These are phyloP conservation scores for Tetrahymena malaccensis DNA, from an alignment of 73 alveolate species.

Conservation along the genomic window DNA sequence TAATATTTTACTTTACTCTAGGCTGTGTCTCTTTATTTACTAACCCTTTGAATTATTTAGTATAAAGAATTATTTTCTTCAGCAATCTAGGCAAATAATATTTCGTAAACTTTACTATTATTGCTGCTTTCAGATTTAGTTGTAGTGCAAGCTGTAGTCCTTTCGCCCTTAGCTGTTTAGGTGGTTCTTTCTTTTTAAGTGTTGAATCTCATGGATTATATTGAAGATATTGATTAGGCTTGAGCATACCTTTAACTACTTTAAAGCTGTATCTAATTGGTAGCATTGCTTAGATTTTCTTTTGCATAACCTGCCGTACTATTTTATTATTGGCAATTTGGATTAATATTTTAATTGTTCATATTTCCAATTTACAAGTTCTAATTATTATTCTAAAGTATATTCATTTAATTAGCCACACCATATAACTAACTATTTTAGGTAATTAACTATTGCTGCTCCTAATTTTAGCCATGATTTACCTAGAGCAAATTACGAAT, in stretches of 20 bases:
- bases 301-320: background rate
- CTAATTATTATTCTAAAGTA: background rate
- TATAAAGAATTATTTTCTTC: background rate
- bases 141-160: background rate
- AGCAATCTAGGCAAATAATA: background rate
- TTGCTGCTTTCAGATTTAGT: background rate
- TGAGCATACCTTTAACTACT: background rate
- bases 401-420: background rate
- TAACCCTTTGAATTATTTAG: background rate
- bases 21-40: background rate
- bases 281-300: background rate
- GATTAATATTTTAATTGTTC: background rate
- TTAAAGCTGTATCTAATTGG: background rate
- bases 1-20: background rate
- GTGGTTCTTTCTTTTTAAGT: background rate
- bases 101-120: background rate
- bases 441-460: background rate
- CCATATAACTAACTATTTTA: background rate
- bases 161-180: background rate
- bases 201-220: background rate
- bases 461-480: background rate
- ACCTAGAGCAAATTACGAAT: background rate
- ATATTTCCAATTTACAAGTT: background rate
- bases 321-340: background rate
- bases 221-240: background rate